Evolutionary conservation across 495 filamentous ascomycete species (phyloP), one percentile per base, ranked within the genome.

Genomic region (Cairneyella variabilis): DNA sequence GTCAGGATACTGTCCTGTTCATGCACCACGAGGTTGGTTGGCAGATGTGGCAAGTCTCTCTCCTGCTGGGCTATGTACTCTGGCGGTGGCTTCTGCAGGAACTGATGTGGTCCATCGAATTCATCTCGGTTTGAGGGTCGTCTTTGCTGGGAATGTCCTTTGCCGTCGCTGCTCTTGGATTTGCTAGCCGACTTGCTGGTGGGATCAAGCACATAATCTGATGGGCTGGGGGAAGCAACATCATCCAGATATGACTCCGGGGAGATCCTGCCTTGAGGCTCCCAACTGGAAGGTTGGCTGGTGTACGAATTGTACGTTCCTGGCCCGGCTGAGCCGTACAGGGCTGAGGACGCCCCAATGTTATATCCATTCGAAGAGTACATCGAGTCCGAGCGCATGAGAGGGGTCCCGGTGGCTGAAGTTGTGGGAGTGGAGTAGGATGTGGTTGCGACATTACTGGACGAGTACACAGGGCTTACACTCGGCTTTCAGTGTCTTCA

Each of bases 41-140:
- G 89, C 37, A 92, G 83, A 69, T 85, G 81, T 38, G 87, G 89
- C 38, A 95, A 73, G 63, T 91, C 88, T 58, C 82, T 78, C 62
- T 90, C 86, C 71, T 89, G 84, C 63, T 83, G 73, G 51, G 84
- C 83, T 43, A 88, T 74, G 64, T 77, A 82, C 44, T 83, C 80
- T 48, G 80, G 69, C 9, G 79, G 71, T 36, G 87, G 87, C 28
- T 76, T 76, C 47, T 87, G 78, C 56, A 93, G 75, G 50, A 88
- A 83, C 64, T 93, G 89, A 61, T 89, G 82, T 0, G 88, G 88
- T 21, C 89, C 88, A 71, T 91, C 89, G 69, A 92, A 95, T 66
- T 92, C 89, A 76, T 92, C 89, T 32, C 88, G 78, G 71, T 88
- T 90, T n/a, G 85, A 87, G 28, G 85, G 77, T 20, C 84, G 80